Evolutionary conservation across 176 grass and related monocot species (phyloP).

Genomic region (Coix lacrymajobi): DNA sequence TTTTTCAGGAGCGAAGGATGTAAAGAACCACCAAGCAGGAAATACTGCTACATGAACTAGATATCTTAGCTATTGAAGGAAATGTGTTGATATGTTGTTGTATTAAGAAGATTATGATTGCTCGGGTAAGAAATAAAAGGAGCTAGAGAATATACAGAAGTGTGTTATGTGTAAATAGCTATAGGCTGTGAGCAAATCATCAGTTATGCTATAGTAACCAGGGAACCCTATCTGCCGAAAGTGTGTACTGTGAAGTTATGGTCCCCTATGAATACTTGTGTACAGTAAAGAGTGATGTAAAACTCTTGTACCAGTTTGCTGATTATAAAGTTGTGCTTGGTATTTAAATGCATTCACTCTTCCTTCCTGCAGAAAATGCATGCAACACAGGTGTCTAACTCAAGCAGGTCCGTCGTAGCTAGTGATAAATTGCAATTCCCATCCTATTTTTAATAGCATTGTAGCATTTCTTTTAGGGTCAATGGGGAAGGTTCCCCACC

Average conservation of each 20-base stretch:
- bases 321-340: slow-evolving; percentile 22
- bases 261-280: not conserved
- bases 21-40: slow-evolving; percentile 7
- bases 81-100: not conserved
- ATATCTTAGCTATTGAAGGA: slow-evolving; percentile 21
- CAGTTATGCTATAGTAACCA: not conserved
- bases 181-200: slow-evolving; percentile 3
- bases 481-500: no score
- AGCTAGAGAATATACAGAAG: not conserved
- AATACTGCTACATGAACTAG: slow-evolving; percentile 9
- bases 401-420: no score
- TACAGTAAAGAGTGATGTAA: slow-evolving; percentile 26
- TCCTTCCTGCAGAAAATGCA: not conserved
- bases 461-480: no score
- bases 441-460: not conserved
- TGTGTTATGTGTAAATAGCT: not conserved
- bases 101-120: slow-evolving; percentile 7
- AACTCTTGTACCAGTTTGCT: slow-evolving; percentile 16
- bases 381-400: not conserved
- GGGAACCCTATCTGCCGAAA: not conserved
- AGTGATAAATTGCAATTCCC: not conserved
- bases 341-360: not conserved
- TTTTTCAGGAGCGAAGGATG: slow-evolving; percentile 35
- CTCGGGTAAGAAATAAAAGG: slow-evolving; percentile 33
- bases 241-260: not conserved